A percentile compares a stretch with the other conserved stretches of the same genome.
phyloP scores from a whole-genome alignment of 139 green algal species.

The Volvox africanus region DNA sequence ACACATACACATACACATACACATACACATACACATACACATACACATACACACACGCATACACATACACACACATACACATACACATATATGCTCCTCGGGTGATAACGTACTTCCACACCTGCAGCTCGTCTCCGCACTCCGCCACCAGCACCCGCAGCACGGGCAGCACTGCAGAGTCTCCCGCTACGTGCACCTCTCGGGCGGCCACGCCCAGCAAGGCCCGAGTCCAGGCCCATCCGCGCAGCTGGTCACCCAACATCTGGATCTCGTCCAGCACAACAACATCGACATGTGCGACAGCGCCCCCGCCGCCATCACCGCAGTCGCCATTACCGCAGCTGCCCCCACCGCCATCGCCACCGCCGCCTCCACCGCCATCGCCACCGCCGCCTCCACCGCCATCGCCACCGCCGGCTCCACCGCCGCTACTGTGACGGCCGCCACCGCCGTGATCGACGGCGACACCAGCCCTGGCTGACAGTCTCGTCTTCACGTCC shows the following conservation, averaged over 20 bases:
- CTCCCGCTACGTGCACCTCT: conserved; percentile 96
- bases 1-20: no score
- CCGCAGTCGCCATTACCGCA: background rate
- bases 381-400: background rate
- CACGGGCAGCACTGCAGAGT: conserved; percentile 84
- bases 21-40: no score
- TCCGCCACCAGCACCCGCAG: conserved; percentile 70
- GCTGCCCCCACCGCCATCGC: background rate
- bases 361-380: no score
- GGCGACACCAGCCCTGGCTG: background rate
- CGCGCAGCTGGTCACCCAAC: conserved; percentile 65
- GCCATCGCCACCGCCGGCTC: background rate
- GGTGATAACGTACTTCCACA: no score
- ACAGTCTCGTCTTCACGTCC: conserved; percentile 29
- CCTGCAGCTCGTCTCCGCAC: conserved; percentile 77
- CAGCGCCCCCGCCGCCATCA: background rate
- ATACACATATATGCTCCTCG: no score
- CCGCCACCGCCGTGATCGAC: background rate
- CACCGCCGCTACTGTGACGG: background rate
- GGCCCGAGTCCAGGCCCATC: conserved; percentile 96
- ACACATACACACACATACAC: no score
- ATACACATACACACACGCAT: no score
- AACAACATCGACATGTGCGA: conserved; percentile 24
- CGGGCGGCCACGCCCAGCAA: conserved; percentile 87
- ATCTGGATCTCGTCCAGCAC: conserved; percentile 94